Evolutionary conservation across 1,284 basidiomycete species (phyloP), one percentile per base, ranked within the genome.

Genomic region (Tetrapyrgos nigripes): DNA sequence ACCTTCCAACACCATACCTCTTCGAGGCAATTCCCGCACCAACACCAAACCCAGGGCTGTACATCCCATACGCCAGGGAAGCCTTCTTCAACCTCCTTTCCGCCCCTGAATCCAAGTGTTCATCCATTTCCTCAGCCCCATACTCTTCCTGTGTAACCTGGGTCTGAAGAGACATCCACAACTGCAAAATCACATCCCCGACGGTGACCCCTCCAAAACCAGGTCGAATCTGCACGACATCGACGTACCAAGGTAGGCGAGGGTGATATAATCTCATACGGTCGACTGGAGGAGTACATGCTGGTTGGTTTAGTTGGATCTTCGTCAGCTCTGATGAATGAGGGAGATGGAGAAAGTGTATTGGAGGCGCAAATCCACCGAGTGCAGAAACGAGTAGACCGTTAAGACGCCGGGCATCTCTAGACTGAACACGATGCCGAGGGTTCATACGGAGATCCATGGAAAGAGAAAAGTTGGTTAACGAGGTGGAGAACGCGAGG

Each of bases 201-300:
- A 88, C 69, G 3, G 84, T 87, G 44, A 87, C 75, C 10, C 84
- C 87, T n/a, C 37, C 27, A 23, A 5, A 23, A 11, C 80, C 68
- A 1, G 78, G 76, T 52, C 80, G 78, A 21, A 73, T 71, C n/a
- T 74, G 70, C 19, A 66, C 65, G 24, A 85, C 72, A 55, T 85
- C 83, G 67, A 87, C 80, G 66, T 80, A 83, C 85, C 86, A 87
- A 2, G 85, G 86, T 9, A 85, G 68, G 29, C 74, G 74, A 0
- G 78, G 71, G 65, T 84, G 82, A 60, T 77, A 82, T 51, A 87
- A 60, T 11, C 81, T 79, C 72, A 87, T 78, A 58, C 73, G 72
- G 23, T 72, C 62, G 1, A 78, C 70, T 0, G 82, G 70, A 0
- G 85, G 85, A 31, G 75, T 72, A 26, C 79, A 81, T 10, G 76